A percentile compares a stretch with the other conserved stretches of the same genome.
Evolutionary conservation across 108 stramenopile genomes (phyloP).

Genomic region (Pseudonitzschia pungens): DNA sequence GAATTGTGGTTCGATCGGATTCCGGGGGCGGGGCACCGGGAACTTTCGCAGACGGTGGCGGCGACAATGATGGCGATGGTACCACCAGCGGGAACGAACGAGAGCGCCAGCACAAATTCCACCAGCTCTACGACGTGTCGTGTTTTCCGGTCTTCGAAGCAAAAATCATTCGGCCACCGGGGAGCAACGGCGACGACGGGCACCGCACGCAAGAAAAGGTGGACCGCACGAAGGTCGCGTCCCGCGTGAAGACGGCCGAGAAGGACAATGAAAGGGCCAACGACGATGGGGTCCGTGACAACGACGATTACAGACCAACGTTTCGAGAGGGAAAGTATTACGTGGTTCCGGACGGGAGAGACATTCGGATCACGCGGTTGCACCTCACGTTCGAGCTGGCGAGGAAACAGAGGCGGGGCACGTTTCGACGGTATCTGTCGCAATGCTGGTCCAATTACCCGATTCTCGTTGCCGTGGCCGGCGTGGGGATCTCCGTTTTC

Average conservation of each 20-base stretch:
- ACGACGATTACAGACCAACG: neutral
- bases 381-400: constrained; percentile 17
- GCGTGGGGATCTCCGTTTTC: too few relatives aligned
- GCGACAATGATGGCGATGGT: neutral
- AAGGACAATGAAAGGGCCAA: too few relatives aligned
- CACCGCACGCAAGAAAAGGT: too few relatives aligned
- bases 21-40: neutral
- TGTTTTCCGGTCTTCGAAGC: constrained; percentile 18
- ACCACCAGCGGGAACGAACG: neutral
- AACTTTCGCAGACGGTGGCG: neutral
- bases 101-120: neutral
- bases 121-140: neutral
- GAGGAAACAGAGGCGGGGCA: neutral
- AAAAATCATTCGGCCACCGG: constrained; percentile 17
- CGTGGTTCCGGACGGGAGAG: constrained; percentile 16
- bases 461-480: too few relatives aligned
- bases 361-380: constrained; percentile 13
- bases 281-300: neutral
- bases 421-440: neutral
- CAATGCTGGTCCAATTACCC: too few relatives aligned
- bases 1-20: too few relatives aligned
- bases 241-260: too few relatives aligned
- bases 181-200: neutral
- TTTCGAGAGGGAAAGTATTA: constrained; percentile 8
- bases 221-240: too few relatives aligned